Percentiles rank a stretch among this genome's conserved stretches.
Evolutionary conservation across 148 eudicot species (phyloP).

Genomic region (Oxyria digyna): DNA sequence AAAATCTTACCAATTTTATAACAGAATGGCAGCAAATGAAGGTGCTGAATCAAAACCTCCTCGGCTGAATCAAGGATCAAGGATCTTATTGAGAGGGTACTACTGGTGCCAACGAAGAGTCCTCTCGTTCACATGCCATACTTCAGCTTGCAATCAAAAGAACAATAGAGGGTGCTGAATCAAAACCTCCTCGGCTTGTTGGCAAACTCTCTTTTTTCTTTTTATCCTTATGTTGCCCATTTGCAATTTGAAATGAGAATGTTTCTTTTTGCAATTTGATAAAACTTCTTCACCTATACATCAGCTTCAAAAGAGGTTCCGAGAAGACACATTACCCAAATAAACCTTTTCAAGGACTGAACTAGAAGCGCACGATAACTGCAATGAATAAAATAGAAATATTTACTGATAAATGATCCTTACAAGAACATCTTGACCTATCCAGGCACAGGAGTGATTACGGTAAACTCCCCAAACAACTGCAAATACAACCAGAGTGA

Average conservation of each 20-base stretch:
- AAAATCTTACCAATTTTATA: too few relatives aligned
- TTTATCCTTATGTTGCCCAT: too few relatives aligned
- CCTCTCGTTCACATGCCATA: constrained; percentile 97
- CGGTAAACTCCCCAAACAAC: constrained; percentile 63
- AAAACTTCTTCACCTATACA: too few relatives aligned
- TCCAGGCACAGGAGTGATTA: constrained; percentile 52
- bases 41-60: too few relatives aligned
- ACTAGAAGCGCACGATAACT: not conserved
- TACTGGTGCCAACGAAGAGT: constrained; percentile 99
- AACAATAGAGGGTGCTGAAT: constrained; percentile 55
- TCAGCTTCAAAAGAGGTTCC: too few relatives aligned
- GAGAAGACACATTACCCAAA: too few relatives aligned
- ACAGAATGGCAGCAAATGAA: too few relatives aligned
- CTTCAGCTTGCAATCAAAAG: constrained; percentile 87
- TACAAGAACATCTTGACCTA: constrained; percentile 92
- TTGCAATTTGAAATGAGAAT: too few relatives aligned
- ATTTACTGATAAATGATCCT: constrained; percentile 16
- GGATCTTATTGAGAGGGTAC: constrained; percentile 94
- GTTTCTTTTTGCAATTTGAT: too few relatives aligned
- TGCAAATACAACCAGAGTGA: constrained; percentile 63
- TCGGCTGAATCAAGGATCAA: too few relatives aligned
- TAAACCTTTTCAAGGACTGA: too few relatives aligned
- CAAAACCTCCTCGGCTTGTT: constrained; percentile 70
- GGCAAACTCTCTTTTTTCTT: constrained; percentile 97
- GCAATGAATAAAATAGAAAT: not conserved